phyloP scores from a whole-genome alignment of 2,329 filamentous ascomycete species.

The Sarocladium strictum region DNA sequence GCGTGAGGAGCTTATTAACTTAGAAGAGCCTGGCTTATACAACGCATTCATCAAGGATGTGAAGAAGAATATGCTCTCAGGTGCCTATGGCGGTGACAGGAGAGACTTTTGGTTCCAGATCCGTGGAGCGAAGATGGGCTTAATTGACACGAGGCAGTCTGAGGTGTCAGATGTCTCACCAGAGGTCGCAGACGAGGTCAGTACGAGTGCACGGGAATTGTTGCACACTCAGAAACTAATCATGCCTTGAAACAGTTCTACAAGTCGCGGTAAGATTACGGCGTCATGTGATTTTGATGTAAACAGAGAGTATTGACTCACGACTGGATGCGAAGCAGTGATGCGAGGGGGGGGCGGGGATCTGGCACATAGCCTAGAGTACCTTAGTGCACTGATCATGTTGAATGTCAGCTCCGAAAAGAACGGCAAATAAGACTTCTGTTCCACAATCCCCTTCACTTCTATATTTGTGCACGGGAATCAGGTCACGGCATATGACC shows the following conservation, averaged over 20 bases:
- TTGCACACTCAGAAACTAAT: neutral
- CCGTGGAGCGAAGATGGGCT: slow-evolving; percentile 59
- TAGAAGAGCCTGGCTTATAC: slow-evolving; percentile 71
- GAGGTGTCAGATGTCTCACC: slow-evolving; percentile 61
- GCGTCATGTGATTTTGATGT: neutral
- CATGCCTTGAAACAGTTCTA: slow-evolving; percentile 25
- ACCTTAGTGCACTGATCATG: neutral
- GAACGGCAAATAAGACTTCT: too few species aligned
- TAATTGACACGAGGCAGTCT: slow-evolving; percentile 61
- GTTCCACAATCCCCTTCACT: too few species aligned
- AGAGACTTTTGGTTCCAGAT: slow-evolving; percentile 79
- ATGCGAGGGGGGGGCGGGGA: neutral
- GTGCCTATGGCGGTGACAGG: slow-evolving; percentile 68
- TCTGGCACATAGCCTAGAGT: neutral
- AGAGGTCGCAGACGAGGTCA: slow-evolving; percentile 63
- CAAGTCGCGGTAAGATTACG: slow-evolving; percentile 22
- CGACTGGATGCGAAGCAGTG: neutral
- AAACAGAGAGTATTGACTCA: neutral
- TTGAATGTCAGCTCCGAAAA: too few species aligned
- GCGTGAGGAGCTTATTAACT: slow-evolving; percentile 66
- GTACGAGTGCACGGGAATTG: slow-evolving; percentile 10
- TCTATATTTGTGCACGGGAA: too few species aligned
- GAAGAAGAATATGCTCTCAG: slow-evolving; percentile 65
- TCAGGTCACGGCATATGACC: too few species aligned
- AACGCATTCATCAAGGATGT: slow-evolving; percentile 67